Evolutionary conservation across 2,329 filamentous ascomycete genomes (phyloP).

Genomic region (Mycosphaerella sp.): DNA sequence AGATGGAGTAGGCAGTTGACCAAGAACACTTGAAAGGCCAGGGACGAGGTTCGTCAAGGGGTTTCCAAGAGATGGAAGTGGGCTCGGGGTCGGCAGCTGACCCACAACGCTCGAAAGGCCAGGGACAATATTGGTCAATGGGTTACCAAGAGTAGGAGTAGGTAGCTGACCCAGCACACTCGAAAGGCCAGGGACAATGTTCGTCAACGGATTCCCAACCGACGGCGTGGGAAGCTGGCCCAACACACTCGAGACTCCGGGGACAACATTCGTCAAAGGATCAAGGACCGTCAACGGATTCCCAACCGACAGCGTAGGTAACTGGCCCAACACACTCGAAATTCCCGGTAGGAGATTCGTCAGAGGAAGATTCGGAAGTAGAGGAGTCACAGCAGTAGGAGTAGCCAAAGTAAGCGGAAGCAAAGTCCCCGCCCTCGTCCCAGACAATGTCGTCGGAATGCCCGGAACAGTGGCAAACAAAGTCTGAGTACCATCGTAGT

Average conservation of each 20-base stretch:
- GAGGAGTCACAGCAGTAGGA: too few relatives aligned
- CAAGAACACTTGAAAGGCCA: conserved; percentile 4
- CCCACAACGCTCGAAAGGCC: neutral
- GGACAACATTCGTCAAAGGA: neutral
- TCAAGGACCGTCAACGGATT: neutral
- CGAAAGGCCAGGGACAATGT: neutral
- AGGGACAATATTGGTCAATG: neutral
- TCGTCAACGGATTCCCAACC: neutral
- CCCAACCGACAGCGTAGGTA: neutral
- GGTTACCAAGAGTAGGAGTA: neutral
- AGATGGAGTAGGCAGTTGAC: neutral
- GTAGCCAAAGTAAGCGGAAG: too few relatives aligned
- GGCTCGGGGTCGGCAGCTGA: neutral
- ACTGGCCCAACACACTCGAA: neutral
- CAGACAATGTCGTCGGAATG: neutral
- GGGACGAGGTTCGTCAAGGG: conserved; percentile 4
- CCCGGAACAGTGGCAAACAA: conserved; percentile 4
- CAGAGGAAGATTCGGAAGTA: neutral
- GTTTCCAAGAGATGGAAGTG: neutral
- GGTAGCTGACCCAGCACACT: neutral
- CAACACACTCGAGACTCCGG: conserved; percentile 1
- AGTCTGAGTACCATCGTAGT: conserved; percentile 14
- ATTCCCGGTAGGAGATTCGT: neutral
- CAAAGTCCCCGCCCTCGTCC: too few relatives aligned
- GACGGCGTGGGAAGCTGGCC: neutral